phyloP scores from a whole-genome alignment of 208 protist species.

The Acanthamoeba sp. region DNA sequence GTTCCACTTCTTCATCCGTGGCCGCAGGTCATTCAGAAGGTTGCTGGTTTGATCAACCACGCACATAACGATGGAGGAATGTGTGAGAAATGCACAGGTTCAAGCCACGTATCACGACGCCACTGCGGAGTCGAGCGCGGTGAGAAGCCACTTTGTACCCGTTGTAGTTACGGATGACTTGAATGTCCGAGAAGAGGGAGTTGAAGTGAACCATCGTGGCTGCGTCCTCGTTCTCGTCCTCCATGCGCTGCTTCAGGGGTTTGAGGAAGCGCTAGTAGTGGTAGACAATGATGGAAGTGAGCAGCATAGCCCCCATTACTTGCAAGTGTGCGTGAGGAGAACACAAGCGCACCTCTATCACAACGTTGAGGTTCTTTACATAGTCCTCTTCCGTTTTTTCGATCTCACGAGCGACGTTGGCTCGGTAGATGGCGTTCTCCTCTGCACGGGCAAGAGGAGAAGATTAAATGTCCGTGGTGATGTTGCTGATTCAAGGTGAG shows the following conservation, averaged over 20 bases:
- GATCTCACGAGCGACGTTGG: conserved; percentile 70
- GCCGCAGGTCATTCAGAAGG: conserved; percentile 41
- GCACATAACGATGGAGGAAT: neutral
- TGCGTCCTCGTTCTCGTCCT: neutral
- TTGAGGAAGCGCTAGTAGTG: neutral
- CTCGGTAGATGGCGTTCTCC: conserved; percentile 47
- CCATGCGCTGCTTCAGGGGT: conserved; percentile 51
- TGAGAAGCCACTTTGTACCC: too few relatives aligned
- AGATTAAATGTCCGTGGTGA: neutral
- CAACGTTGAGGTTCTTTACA: conserved; percentile 49
- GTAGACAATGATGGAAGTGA: neutral
- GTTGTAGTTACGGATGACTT: conserved; percentile 73
- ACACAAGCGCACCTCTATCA: conserved; percentile 24
- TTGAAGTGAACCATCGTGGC: conserved; percentile 33
- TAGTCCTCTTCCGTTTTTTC: conserved; percentile 72
- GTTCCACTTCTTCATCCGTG: conserved; percentile 53
- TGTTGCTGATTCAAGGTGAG: neutral
- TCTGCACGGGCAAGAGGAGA: neutral
- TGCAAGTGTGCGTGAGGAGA: neutral
- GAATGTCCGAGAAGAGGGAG: conserved; percentile 41
- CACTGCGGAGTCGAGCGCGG: too few relatives aligned
- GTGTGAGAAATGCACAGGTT: neutral
- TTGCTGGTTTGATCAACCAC: neutral
- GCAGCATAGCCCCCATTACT: too few relatives aligned
- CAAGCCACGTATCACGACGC: too few relatives aligned